Conservation (phyloP, 2,329 filamentous ascomycete genomes). For the Colletotrichum cordylinicola region DNA sequence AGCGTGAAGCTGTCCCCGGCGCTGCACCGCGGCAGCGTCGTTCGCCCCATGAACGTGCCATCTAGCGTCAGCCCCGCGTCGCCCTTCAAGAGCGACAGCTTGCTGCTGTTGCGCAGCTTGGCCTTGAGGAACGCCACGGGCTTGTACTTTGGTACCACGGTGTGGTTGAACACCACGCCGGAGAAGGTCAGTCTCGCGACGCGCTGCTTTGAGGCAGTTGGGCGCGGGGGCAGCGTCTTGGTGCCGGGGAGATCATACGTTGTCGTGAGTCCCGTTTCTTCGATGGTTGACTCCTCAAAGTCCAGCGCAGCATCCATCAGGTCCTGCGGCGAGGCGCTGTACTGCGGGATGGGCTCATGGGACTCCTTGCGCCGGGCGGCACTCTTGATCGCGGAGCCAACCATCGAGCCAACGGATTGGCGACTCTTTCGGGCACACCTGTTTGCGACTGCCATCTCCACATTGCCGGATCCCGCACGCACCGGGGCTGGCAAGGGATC, state of each 20-base stretch:
- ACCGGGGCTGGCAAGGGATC: neutral
- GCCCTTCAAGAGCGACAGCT: conserved; percentile 61
- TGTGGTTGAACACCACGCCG: conserved; percentile 59
- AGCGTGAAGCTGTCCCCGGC: conserved; percentile 59
- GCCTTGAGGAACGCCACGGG: conserved; percentile 65
- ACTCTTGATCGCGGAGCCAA: neutral
- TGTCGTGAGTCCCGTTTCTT: conserved; percentile 64
- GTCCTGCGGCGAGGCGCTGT: neutral
- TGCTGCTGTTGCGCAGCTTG: conserved; percentile 59
- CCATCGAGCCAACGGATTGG: neutral
- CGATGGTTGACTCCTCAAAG: conserved; percentile 60
- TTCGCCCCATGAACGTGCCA: conserved; percentile 65
- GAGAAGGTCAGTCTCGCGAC: conserved; percentile 60
- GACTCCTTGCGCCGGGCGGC: neutral
- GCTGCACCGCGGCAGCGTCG: conserved; percentile 59
- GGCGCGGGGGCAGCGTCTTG: conserved; percentile 60
- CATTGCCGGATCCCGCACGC: conserved; percentile 18
- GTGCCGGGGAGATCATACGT: conserved; percentile 65
- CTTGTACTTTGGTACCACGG: conserved; percentile 65
- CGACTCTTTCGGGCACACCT: neutral
- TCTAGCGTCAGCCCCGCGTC: conserved; percentile 66
- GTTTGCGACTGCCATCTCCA: neutral
- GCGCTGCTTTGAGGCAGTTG: conserved; percentile 61
- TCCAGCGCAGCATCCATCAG: conserved; percentile 36
- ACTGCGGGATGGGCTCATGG: neutral